A percentile compares a stretch with the other conserved stretches of the same genome.
These are phyloP conservation scores for Pisolithus marmoratus DNA, from an alignment of 768 basidiomycete species.

Conservation along the genomic window DNA sequence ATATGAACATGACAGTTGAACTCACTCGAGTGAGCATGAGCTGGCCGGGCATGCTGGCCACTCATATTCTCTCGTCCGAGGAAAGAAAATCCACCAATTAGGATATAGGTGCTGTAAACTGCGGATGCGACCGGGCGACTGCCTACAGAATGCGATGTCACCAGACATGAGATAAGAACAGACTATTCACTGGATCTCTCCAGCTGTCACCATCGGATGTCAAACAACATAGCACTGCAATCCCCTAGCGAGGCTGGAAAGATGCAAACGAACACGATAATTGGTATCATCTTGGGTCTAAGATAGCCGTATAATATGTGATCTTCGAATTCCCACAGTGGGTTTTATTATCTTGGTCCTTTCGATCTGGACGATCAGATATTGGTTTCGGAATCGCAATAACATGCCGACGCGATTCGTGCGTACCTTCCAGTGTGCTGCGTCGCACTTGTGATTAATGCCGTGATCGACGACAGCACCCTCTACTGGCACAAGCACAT, in stretches of 20 bases:
- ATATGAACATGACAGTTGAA: no score
- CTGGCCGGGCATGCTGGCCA: no score
- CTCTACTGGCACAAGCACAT: no score
- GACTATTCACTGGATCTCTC: no score
- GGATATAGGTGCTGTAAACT: no score
- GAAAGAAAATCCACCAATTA: no score
- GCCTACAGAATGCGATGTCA: no score
- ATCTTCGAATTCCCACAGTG: not conserved
- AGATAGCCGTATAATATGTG: not conserved
- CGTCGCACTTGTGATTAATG: not conserved
- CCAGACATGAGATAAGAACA: no score
- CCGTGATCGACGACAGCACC: not conserved
- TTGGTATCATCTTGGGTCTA: not conserved
- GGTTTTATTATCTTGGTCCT: not conserved
- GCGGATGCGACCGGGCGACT: no score
- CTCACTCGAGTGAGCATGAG: no score
- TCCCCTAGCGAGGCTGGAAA: not conserved
- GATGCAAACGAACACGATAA: not conserved
- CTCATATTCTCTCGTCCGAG: no score
- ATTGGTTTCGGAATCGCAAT: not conserved
- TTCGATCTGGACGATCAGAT: not conserved
- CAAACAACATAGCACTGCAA: not conserved
- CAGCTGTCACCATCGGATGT: no score
- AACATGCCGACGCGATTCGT: not conserved
- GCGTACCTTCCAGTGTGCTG: not conserved